A percentile compares a stretch with the other conserved stretches of the same genome.
phyloP scores from a whole-genome alignment of 2,329 filamentous ascomycete genomes.

The Capronia americana region DNA sequence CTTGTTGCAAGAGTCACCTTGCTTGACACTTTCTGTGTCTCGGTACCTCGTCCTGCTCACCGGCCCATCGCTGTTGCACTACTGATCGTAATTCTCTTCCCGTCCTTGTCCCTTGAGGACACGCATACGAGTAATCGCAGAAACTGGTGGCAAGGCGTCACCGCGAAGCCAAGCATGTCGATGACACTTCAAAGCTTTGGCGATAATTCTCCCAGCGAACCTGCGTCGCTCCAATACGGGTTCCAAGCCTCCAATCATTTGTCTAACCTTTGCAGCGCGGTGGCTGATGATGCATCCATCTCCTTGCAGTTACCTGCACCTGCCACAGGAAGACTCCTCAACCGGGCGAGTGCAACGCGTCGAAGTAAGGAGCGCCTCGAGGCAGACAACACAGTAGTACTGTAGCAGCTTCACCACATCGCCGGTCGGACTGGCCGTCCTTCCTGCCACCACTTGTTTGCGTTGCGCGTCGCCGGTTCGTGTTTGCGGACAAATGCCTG shows the following conservation, averaged over 20 bases:
- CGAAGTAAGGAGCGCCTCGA: neutral
- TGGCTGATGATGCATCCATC: constrained; percentile 1
- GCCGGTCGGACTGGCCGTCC: neutral
- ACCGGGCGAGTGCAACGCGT: neutral
- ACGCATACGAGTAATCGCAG: no score
- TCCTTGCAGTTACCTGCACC: neutral
- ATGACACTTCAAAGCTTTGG: neutral
- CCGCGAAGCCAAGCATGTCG: neutral
- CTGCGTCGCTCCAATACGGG: neutral
- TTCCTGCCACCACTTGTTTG: neutral
- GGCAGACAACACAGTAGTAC: neutral
- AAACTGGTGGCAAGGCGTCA: neutral
- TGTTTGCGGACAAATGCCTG: neutral
- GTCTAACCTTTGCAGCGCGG: neutral
- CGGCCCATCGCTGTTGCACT: neutral
- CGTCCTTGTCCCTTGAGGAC: neutral
- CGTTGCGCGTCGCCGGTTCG: neutral
- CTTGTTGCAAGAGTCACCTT: neutral
- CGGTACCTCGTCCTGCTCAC: neutral
- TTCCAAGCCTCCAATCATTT: neutral
- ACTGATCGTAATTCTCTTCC: neutral
- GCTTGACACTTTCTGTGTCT: neutral
- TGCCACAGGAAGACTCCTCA: neutral
- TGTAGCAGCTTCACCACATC: neutral
- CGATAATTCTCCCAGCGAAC: neutral